phyloP scores from a whole-genome alignment of 1,284 basidiomycete species.

The Moesziomyces sp. region DNA sequence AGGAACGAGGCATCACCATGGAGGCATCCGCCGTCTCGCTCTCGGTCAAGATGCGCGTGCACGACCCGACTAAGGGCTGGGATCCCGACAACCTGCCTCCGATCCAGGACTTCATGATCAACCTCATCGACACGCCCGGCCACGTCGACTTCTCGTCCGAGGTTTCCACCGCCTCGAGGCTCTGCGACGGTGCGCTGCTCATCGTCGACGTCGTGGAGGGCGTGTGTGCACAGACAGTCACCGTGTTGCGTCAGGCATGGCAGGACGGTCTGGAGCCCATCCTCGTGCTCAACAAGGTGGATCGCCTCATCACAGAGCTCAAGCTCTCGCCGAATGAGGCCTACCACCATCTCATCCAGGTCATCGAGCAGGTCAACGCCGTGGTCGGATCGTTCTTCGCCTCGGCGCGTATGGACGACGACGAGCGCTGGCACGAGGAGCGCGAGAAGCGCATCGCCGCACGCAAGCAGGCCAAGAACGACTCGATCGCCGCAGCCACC shows the following conservation, averaged over 20 bases:
- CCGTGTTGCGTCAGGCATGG: constrained; percentile 95
- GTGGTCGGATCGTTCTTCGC: constrained; percentile 98
- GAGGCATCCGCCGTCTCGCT: constrained; percentile 84
- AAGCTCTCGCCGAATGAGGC: constrained; percentile 91
- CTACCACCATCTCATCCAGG: constrained; percentile 88
- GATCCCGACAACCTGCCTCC: constrained; percentile 54
- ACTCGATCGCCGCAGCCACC: constrained; percentile 45
- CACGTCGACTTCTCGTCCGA: constrained; percentile 99
- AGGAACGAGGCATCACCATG: constrained; percentile 98
- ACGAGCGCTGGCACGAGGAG: constrained; percentile 90
- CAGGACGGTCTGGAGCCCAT: constrained; percentile 87
- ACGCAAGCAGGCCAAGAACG: constrained; percentile 73
- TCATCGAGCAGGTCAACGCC: constrained; percentile 98
- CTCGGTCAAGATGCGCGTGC: constrained; percentile 62
- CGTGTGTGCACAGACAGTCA: constrained; percentile 96
- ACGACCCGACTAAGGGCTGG: constrained; percentile 43
- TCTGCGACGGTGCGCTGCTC: constrained; percentile 95
- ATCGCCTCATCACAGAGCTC: constrained; percentile 93
- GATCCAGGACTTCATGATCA: constrained; percentile 78
- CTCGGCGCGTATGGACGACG: constrained; percentile 91
- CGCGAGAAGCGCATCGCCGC: constrained; percentile 81
- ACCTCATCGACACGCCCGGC: constrained; percentile 98
- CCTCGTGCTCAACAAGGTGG: constrained; percentile 96
- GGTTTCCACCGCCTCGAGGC: constrained; percentile 89
- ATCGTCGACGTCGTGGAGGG: constrained; percentile 99